Evolutionary conservation across 1,139 yeast species (phyloP).

Genomic region (Hanseniaspora sp.): DNA sequence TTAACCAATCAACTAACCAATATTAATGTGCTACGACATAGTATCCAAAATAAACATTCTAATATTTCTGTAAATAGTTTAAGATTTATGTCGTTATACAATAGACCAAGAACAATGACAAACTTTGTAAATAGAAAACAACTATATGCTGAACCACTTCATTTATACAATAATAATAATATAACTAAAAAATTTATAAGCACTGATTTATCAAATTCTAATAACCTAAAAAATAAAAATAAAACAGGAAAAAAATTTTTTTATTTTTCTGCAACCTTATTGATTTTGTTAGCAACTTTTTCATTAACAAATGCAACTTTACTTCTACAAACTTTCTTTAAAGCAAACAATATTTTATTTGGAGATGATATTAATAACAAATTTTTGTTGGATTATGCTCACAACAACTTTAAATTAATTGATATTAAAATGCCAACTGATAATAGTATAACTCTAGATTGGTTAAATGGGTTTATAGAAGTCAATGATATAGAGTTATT

Average conservation of each 20-base stretch:
- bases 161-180: too few relatives aligned
- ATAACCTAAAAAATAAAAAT: too few relatives aligned
- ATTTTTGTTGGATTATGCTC: neutral
- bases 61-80: too few relatives aligned
- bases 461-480: slow-evolving; percentile 49
- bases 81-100: too few relatives aligned
- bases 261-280: neutral
- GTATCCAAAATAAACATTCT: too few relatives aligned
- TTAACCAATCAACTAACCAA: too few relatives aligned
- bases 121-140: too few relatives aligned
- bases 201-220: neutral
- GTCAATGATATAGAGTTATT: slow-evolving; percentile 42
- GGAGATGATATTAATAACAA: slow-evolving; percentile 2
- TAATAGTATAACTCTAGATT: slow-evolving; percentile 29
- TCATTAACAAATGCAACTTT: neutral
- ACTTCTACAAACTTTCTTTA: slow-evolving; percentile 5
- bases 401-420: neutral
- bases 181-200: too few relatives aligned
- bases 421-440: neutral
- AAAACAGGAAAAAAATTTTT: neutral
- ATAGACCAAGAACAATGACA: too few relatives aligned
- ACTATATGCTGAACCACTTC: too few relatives aligned
- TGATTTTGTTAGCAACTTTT: neutral
- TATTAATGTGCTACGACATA: too few relatives aligned
- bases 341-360: slow-evolving; percentile 4